These are phyloP conservation scores for Debaryomyces fabryi DNA, from an alignment of 1,139 yeast genomes.

Conservation along the genomic window DNA sequence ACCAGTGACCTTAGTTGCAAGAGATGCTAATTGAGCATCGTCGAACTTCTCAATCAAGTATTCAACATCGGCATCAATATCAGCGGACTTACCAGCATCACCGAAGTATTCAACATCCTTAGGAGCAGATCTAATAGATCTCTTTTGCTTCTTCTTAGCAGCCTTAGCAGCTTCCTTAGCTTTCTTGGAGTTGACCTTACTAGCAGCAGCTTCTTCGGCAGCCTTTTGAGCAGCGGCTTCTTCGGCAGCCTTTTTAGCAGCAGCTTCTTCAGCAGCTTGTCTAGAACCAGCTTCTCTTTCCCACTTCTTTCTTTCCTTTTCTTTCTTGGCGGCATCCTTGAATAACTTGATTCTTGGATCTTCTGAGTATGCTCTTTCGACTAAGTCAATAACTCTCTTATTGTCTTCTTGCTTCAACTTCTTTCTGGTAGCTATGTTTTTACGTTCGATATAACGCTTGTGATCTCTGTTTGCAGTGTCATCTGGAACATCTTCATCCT, in stretches of 20 bases:
- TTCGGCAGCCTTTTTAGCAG: conserved; percentile 80
- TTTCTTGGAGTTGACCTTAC: conserved; percentile 77
- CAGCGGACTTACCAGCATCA: conserved; percentile 64
- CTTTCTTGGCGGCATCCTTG: conserved; percentile 94
- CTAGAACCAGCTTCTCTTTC: conserved; percentile 97
- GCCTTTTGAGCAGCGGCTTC: conserved; percentile 73
- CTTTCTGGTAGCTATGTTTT: conserved; percentile 94
- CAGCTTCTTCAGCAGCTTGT: conserved; percentile 90
- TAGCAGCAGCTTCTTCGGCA: conserved; percentile 73
- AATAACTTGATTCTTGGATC: conserved; percentile 95
- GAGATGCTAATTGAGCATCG: conserved; percentile 70
- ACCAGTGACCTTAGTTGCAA: conserved; percentile 63
- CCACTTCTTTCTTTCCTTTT: conserved; percentile 95
- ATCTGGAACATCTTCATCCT: conserved; percentile 99
- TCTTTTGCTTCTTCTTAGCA: conserved; percentile 98
- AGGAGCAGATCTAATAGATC: conserved; percentile 79
- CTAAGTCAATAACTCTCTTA: conserved; percentile 82
- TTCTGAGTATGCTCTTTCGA: conserved; percentile 83
- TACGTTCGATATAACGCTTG: conserved; percentile 97
- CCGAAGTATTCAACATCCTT: conserved; percentile 89
- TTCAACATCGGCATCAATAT: conserved; percentile 79
- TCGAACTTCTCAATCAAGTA: conserved; percentile 76
- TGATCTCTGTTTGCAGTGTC: conserved; percentile 99
- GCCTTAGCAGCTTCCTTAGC: conserved; percentile 96
- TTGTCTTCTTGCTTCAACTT: conserved; percentile 98